These are phyloP conservation scores for Nothophytophthora sp. DNA, from an alignment of 352 stramenopile genomes.

Conservation along the genomic window DNA sequence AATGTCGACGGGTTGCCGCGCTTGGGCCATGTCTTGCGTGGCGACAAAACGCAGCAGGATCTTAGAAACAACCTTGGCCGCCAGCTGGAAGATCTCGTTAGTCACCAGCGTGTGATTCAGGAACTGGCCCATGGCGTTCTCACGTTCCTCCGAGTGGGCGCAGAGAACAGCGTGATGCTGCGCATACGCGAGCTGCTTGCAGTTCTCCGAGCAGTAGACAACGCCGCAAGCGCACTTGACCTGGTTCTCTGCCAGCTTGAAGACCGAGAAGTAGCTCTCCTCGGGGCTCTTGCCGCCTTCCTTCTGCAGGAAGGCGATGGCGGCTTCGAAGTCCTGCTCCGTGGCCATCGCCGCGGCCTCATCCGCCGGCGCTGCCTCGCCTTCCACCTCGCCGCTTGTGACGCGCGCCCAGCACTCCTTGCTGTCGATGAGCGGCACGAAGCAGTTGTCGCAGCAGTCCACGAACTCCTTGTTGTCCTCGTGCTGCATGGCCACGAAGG, in stretches of 20 bases:
- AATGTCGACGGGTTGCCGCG: slow-evolving; percentile 72
- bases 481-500: slow-evolving; percentile 74
- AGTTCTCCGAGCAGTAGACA: slow-evolving; percentile 87
- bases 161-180: slow-evolving; percentile 87
- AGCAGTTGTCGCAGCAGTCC: slow-evolving; percentile 81
- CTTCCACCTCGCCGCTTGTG: slow-evolving; percentile 37
- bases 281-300: slow-evolving; percentile 61
- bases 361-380: slow-evolving; percentile 43
- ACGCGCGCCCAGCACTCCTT: slow-evolving; percentile 61
- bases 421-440: slow-evolving; percentile 72
- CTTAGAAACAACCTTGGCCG: slow-evolving; percentile 84
- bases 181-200: slow-evolving; percentile 60
- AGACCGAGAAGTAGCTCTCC: slow-evolving; percentile 77
- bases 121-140: slow-evolving; percentile 76
- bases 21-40: slow-evolving; percentile 52
- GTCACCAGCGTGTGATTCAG: slow-evolving; percentile 82
- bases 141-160: slow-evolving; percentile 28
- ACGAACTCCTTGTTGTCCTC: slow-evolving; percentile 82
- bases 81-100: slow-evolving; percentile 95
- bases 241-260: slow-evolving; percentile 51
- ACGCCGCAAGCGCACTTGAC: slow-evolving; percentile 71
- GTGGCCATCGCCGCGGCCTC: slow-evolving; percentile 41
- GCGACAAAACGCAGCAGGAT: slow-evolving; percentile 63
- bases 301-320: slow-evolving; percentile 66
- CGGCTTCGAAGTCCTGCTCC: slow-evolving; percentile 51